Conservation (phyloP, 305 asterid species). For the Vinca major region DNA sequence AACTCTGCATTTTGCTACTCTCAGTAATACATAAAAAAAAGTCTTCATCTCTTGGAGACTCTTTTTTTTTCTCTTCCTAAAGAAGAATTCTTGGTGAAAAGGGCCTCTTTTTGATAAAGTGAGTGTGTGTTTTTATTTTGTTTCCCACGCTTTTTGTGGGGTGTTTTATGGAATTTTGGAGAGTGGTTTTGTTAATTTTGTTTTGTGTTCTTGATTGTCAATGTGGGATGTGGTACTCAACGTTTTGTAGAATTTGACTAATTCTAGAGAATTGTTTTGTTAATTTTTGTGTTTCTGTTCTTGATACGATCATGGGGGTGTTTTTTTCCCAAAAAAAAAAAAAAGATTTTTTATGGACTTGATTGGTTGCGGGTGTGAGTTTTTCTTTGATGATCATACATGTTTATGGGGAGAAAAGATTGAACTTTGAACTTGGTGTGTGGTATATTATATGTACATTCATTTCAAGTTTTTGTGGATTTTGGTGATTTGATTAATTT, state of each 20-base stretch:
- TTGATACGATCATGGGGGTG: constrained; percentile 11
- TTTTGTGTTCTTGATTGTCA: too few relatives aligned
- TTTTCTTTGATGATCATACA: constrained; percentile 17
- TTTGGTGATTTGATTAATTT: neutral
- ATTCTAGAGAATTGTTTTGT: neutral
- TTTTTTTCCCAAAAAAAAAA: neutral
- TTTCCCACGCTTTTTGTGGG: neutral
- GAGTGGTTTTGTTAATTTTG: neutral
- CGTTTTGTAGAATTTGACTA: too few relatives aligned
- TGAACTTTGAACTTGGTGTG: neutral
- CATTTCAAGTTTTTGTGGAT: neutral
- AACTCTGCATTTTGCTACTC: neutral
- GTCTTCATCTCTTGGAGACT: neutral
- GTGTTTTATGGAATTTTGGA: neutral
- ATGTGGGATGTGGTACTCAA: too few relatives aligned
- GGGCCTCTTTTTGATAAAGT: neutral
- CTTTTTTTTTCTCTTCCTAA: neutral
- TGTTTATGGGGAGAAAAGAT: neutral
- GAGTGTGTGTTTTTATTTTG: neutral
- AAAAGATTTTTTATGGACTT: neutral
- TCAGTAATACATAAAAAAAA: neutral
- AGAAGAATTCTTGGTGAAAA: neutral
- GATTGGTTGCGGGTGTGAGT: neutral
- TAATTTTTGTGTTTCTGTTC: neutral
- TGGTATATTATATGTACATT: constrained; percentile 2